Evolutionary conservation across 768 basidiomycete species (phyloP).

Genomic region (Termitomyces sp.): DNA sequence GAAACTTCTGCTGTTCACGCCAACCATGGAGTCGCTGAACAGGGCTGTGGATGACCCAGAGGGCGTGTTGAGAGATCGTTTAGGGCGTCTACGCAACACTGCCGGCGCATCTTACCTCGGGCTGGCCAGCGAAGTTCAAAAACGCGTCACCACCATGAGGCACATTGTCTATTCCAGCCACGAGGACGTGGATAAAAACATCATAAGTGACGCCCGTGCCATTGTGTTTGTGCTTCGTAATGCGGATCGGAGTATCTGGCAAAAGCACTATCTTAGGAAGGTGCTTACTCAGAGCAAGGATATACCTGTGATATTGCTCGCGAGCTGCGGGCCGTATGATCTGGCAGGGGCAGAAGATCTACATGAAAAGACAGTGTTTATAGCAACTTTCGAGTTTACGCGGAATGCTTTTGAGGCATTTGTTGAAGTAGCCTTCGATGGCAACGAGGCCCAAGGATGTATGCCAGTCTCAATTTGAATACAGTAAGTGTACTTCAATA

Average conservation of each 20-base stretch:
- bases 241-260: constrained; percentile 52
- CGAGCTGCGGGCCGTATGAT: constrained; percentile 70
- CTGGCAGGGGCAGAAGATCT: constrained; percentile 29
- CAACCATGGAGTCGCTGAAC: constrained; percentile 55
- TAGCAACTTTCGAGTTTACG: constrained; percentile 63
- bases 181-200: not conserved
- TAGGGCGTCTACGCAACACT: constrained; percentile 50
- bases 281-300: constrained; percentile 19
- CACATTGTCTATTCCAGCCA: constrained; percentile 45
- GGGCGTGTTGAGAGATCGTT: constrained; percentile 35
- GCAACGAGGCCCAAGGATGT: constrained; percentile 9
- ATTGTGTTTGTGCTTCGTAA: constrained; percentile 60
- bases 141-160: constrained; percentile 25
- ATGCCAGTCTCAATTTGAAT: constrained; percentile 10
- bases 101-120: constrained; percentile 54
- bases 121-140: constrained; percentile 38
- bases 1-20: constrained; percentile 49
- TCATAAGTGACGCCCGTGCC: constrained; percentile 19
- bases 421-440: constrained; percentile 42
- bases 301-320: constrained; percentile 44
- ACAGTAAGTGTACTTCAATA: not conserved
- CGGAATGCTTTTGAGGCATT: constrained; percentile 44
- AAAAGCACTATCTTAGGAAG: constrained; percentile 36
- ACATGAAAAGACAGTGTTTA: constrained; percentile 28
- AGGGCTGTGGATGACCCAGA: constrained; percentile 59